Evolutionary conservation across 139 green algal species (phyloP).

Genomic region (Tetradesmus obliquus): DNA sequence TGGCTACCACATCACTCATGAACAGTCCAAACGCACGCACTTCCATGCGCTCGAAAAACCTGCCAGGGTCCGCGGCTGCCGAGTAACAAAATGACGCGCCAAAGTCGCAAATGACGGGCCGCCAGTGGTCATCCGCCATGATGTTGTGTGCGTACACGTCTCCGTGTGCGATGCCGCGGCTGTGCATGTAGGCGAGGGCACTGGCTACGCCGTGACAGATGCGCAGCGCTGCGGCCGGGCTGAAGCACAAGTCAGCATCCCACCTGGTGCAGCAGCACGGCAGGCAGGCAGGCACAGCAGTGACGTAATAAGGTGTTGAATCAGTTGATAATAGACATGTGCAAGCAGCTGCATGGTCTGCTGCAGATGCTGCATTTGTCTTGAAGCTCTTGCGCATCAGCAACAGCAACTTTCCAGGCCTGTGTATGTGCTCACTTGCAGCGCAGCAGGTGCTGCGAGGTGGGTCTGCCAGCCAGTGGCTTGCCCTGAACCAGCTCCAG

Average conservation of each 20-base stretch:
- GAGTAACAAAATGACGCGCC: constrained; percentile 85
- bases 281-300: background rate
- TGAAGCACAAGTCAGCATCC: constrained; percentile 53
- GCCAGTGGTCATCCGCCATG: constrained; percentile 26
- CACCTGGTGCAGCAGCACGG: constrained; percentile 52
- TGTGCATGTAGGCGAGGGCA: constrained; percentile 52
- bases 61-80: background rate
- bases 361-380: background rate
- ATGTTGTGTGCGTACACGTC: constrained; percentile 92
- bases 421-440: constrained; percentile 62
- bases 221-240: constrained; percentile 46
- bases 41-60: constrained; percentile 77
- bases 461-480: constrained; percentile 75
- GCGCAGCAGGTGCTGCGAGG: constrained; percentile 71
- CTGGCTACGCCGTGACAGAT: constrained; percentile 47
- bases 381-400: background rate
- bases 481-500: constrained; percentile 66
- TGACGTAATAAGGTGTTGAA: too few relatives aligned
- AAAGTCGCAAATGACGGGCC: constrained; percentile 82
- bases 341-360: too few relatives aligned
- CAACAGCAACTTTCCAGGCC: background rate
- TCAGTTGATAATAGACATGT: too few relatives aligned
- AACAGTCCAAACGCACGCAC: constrained; percentile 84
- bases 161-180: constrained; percentile 64
- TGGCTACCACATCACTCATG: constrained; percentile 62